Percentiles rank a stretch among this genome's conserved stretches.
These are phyloP conservation scores for Aspergillus brasiliensis DNA, from an alignment of 2,329 filamentous ascomycete genomes.

Conservation along the genomic window DNA sequence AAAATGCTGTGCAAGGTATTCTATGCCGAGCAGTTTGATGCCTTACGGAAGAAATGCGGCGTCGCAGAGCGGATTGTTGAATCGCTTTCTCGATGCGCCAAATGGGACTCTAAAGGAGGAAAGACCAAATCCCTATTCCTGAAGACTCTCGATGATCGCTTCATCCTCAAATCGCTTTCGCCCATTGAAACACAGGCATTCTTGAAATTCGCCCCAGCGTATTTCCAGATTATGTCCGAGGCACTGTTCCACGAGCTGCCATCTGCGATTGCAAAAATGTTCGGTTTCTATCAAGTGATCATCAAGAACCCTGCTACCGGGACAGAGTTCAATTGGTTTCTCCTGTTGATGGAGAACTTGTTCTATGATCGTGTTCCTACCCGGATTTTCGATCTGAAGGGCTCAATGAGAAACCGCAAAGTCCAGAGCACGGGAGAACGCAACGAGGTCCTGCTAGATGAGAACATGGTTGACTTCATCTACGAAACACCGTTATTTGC, in stretches of 20 bases:
- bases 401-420: constrained; percentile 97
- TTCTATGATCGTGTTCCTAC: constrained; percentile 94
- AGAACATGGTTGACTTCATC: constrained; percentile 99
- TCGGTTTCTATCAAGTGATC: constrained; percentile 95
- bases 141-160: constrained; percentile 91
- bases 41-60: constrained; percentile 86
- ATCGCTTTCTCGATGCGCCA: constrained; percentile 89
- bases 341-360: constrained; percentile 94
- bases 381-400: constrained; percentile 92
- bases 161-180: constrained; percentile 89
- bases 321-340: constrained; percentile 89
- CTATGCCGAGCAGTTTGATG: constrained; percentile 97
- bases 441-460: constrained; percentile 93
- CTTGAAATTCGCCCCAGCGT: constrained; percentile 90
- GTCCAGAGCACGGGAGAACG: constrained; percentile 94
- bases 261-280: constrained; percentile 98
- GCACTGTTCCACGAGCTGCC: constrained; percentile 93
- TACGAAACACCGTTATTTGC: constrained; percentile 96
- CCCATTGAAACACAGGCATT: constrained; percentile 92
- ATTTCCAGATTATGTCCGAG: constrained; percentile 96
- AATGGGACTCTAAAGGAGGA: constrained; percentile 97
- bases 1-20: constrained; percentile 98
- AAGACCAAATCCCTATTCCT: constrained; percentile 98
- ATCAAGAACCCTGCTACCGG: constrained; percentile 94
- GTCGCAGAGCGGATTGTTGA: constrained; percentile 93